phyloP scores from a whole-genome alignment of 2,329 filamentous ascomycete genomes.

The Dryadomyces sulphureus region DNA sequence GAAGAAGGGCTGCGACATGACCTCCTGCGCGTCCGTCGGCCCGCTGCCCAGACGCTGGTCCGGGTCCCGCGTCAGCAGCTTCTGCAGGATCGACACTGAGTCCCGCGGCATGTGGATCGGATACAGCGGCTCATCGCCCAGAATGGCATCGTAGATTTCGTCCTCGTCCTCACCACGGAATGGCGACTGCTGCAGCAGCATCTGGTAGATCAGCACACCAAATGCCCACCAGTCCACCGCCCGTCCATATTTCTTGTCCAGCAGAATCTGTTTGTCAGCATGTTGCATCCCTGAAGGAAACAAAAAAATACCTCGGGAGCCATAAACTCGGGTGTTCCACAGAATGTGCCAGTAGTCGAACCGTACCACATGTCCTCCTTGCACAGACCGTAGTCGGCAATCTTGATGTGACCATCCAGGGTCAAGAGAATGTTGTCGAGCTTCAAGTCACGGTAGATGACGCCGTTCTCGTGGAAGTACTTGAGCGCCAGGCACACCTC shows the following conservation, averaged over 20 bases:
- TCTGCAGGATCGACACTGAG: constrained; percentile 93
- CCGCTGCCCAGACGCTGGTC: constrained; percentile 86
- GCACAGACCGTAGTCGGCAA: constrained; percentile 95
- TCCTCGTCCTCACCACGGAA: constrained; percentile 99
- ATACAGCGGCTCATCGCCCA: constrained; percentile 93
- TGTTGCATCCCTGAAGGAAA: constrained; percentile 12
- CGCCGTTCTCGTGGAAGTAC: constrained; percentile 98
- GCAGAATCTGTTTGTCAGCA: constrained; percentile 51
- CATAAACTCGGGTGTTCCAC: constrained; percentile 99
- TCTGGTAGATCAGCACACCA: constrained; percentile 96
- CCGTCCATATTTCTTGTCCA: constrained; percentile 96
- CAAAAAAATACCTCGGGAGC: constrained; percentile 71
- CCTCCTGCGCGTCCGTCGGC: constrained; percentile 91
- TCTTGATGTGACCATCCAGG: constrained; percentile 94
- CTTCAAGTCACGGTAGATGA: constrained; percentile 97
- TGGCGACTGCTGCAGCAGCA: constrained; percentile 96
- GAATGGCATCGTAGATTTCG: constrained; percentile 97
- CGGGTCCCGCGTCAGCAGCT: constrained; percentile 87
- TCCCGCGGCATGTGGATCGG: constrained; percentile 98
- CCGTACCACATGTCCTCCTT: constrained; percentile 99
- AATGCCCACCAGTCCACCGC: constrained; percentile 99
- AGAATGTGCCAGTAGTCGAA: constrained; percentile 93
- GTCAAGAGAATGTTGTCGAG: constrained; percentile 84
- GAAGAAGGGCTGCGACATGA: constrained; percentile 99
- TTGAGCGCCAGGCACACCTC: constrained; percentile 95